A percentile compares a stretch with the other conserved stretches of the same genome.
These are phyloP conservation scores for Populus hybrid DNA, from an alignment of 441 rosid species.

Conservation along the genomic window DNA sequence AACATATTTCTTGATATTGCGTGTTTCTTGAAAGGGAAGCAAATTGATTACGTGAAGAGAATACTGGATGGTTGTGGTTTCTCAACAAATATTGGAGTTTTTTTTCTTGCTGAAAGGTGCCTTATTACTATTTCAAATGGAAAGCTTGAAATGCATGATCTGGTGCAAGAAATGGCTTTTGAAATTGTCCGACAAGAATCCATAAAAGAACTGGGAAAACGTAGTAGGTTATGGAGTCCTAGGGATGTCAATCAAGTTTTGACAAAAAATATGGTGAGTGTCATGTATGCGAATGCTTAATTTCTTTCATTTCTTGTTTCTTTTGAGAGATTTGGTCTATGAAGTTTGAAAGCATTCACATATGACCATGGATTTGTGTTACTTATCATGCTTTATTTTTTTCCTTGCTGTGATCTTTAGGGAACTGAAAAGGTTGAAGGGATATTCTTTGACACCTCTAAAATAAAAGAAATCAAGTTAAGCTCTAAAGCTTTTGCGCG, in stretches of 20 bases:
- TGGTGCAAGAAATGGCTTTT: slow-evolving; percentile 37
- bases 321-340: not conserved
- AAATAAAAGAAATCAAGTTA: not conserved
- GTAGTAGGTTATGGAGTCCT: slow-evolving; percentile 26
- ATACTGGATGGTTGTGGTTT: no score
- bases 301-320: slow-evolving; percentile 10
- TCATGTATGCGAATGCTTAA: not conserved
- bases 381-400: not conserved
- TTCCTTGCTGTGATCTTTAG: slow-evolving; percentile 2
- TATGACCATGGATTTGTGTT: not conserved
- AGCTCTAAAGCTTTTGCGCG: slow-evolving; percentile 6
- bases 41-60: no score
- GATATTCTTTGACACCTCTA: slow-evolving; percentile 12
- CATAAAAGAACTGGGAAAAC: slow-evolving; percentile 12
- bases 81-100: no score
- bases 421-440: slow-evolving; percentile 6
- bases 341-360: not conserved
- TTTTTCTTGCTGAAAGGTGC: no score
- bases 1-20: slow-evolving; percentile 38
- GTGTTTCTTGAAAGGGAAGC: slow-evolving; percentile 28
- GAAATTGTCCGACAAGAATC: slow-evolving; percentile 21
- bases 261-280: slow-evolving; percentile 12
- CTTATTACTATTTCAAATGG: not conserved
- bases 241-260: slow-evolving; percentile 18
- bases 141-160: slow-evolving; percentile 34